A percentile compares a stretch with the other conserved stretches of the same genome.
Evolutionary conservation across 2,329 filamentous ascomycete genomes (phyloP).

Genomic region (Fusarium odoratissimum): DNA sequence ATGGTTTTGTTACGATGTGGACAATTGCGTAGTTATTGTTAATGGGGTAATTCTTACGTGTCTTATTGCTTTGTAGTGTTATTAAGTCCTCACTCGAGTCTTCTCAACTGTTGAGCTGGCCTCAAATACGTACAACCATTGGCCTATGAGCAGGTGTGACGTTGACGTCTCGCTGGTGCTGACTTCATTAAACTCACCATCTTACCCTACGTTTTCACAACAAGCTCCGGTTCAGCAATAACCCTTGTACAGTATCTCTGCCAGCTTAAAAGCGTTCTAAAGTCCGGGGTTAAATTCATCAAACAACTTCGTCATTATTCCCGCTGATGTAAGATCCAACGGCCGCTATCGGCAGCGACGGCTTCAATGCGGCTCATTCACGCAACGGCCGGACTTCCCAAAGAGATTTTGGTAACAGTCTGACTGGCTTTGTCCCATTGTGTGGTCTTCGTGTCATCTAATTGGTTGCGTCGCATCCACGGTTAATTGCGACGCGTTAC

Average conservation of each 20-base stretch:
- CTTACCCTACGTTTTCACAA: background rate
- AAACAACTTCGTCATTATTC: background rate
- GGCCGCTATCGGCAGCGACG: background rate
- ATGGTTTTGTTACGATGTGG: background rate
- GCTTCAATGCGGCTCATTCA: background rate
- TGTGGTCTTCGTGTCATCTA: background rate
- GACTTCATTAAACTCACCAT: background rate
- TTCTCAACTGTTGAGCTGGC: fast-evolving
- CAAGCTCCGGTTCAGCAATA: background rate
- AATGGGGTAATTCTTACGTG: background rate
- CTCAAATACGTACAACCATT: background rate
- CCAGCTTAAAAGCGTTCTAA: no score
- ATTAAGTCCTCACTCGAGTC: background rate
- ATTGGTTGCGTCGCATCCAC: fast-evolving
- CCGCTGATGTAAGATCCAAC: background rate
- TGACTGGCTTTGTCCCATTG: background rate
- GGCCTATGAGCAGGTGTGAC: no score
- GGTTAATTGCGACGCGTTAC: background rate
- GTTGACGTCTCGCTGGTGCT: no score
- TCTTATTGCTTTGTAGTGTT: background rate
- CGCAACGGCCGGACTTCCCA: no score
- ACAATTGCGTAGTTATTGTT: no score
- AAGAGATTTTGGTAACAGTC: background rate
- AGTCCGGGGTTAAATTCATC: background rate
- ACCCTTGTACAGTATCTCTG: background rate